A percentile compares a stretch with the other conserved stretches of the same genome.
Evolutionary conservation across 2,329 filamentous ascomycete species (phyloP).

Genomic region (Sporothrix brasiliensis): DNA sequence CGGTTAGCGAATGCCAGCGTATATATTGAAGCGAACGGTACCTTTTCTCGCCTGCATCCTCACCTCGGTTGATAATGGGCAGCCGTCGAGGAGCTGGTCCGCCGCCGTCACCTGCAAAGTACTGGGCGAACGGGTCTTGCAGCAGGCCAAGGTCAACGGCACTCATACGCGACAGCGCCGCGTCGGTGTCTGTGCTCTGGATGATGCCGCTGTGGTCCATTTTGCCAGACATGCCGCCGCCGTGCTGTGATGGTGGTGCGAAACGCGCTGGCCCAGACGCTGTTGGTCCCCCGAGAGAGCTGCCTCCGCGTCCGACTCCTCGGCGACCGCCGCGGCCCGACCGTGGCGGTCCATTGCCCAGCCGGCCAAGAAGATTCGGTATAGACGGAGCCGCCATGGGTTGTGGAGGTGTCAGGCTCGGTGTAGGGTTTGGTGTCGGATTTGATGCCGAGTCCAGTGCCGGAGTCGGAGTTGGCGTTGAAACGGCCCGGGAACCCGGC

Average conservation of each 20-base stretch:
- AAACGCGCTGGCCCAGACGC: background rate
- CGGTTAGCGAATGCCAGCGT: conserved; percentile 20
- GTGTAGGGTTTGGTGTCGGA: background rate
- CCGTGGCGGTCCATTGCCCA: conserved; percentile 43
- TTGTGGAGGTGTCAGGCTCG: background rate
- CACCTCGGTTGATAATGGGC: conserved; percentile 93
- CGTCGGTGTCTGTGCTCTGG: conserved; percentile 89
- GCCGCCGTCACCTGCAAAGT: conserved; percentile 60
- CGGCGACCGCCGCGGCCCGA: conserved; percentile 44
- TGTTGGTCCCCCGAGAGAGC: background rate
- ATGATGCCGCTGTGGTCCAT: conserved; percentile 70
- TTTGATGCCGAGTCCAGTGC: background rate
- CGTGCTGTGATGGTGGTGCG: conserved; percentile 34
- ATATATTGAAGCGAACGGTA: too few species aligned
- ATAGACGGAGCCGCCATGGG: conserved; percentile 73
- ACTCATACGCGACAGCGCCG: conserved; percentile 83
- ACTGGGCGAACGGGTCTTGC: conserved; percentile 73
- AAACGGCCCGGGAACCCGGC: background rate
- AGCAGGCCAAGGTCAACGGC: conserved; percentile 86
- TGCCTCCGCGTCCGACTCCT: conserved; percentile 35
- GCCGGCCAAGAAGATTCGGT: conserved; percentile 70
- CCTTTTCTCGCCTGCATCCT: conserved; percentile 33
- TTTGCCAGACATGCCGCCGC: conserved; percentile 43
- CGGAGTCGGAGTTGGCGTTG: background rate
- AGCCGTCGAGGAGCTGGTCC: conserved; percentile 64